A percentile compares a stretch with the other conserved stretches of the same genome.
Conservation (phyloP, 2,329 filamentous ascomycete genomes). For the Stenocarpella maydis region DNA sequence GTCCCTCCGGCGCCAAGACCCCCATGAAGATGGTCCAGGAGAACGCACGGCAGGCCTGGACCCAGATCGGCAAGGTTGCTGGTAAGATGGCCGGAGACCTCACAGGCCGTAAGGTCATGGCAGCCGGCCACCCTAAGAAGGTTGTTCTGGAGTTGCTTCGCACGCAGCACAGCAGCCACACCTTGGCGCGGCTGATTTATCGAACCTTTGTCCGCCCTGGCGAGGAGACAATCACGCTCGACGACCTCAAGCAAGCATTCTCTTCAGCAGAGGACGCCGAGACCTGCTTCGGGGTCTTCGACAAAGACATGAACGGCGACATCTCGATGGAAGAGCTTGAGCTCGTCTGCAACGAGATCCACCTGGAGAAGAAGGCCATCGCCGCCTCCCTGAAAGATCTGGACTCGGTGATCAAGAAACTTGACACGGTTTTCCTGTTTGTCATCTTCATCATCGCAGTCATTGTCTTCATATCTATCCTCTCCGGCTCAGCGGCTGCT, state of each 20-base stretch:
- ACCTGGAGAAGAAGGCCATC: conserved; percentile 93
- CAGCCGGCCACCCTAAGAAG: conserved; percentile 81
- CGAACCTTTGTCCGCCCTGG: conserved; percentile 82
- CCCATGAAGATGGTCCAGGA: conserved; percentile 77
- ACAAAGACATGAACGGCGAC: conserved; percentile 96
- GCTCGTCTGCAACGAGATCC: conserved; percentile 91
- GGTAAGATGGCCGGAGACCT: conserved; percentile 91
- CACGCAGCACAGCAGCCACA: conserved; percentile 77
- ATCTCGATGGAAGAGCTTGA: conserved; percentile 96
- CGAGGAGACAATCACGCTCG: conserved; percentile 77
- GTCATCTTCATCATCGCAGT: conserved; percentile 82
- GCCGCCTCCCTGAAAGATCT: conserved; percentile 94
- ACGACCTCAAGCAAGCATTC: conserved; percentile 83
- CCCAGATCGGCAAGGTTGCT: conserved; percentile 84
- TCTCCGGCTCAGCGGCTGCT: conserved; percentile 89
- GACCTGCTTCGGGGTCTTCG: conserved; percentile 89
- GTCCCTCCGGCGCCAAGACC: conserved; percentile 70
- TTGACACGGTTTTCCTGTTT: conserved; percentile 89
- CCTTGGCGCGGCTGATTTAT: conserved; percentile 86
- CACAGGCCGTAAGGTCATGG: conserved; percentile 74
- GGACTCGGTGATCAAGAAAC: conserved; percentile 89
- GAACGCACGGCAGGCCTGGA: conserved; percentile 78
- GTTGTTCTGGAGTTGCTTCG: conserved; percentile 82
- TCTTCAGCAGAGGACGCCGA: conserved; percentile 85
- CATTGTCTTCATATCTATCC: conserved; percentile 87